These are phyloP conservation scores for Orobanche coerulescens DNA, from an alignment of 257 asterid species.

Conservation along the genomic window DNA sequence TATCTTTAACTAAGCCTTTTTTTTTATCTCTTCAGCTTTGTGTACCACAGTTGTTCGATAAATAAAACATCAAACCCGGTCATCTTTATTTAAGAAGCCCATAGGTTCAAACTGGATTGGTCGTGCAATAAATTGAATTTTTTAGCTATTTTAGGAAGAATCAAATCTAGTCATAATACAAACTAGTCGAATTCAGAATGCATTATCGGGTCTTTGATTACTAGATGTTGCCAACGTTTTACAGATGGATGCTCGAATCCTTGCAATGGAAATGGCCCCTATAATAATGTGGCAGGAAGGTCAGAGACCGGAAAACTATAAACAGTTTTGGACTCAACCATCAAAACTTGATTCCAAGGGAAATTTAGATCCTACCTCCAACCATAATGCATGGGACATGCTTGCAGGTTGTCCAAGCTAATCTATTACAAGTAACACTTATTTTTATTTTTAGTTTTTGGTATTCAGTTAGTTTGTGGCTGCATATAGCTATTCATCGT, in stretches of 20 bases:
- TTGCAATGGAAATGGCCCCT: slow-evolving; percentile 86
- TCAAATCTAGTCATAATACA: not conserved
- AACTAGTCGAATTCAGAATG: not conserved
- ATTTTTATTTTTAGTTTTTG: not conserved
- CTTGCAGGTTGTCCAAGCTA: slow-evolving; percentile 45
- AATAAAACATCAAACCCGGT: not conserved
- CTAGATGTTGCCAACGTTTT: slow-evolving; percentile 16
- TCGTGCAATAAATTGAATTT: not conserved
- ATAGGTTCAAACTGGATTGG: not conserved
- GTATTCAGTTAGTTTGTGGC: not conserved
- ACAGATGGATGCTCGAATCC: slow-evolving; percentile 92
- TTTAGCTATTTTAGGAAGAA: not conserved
- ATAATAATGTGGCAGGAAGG: slow-evolving; percentile 81
- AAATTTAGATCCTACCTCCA: slow-evolving; percentile 32
- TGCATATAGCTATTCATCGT: slow-evolving; percentile 1
- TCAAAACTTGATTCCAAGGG: slow-evolving; percentile 37
- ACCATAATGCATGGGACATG: slow-evolving; percentile 42
- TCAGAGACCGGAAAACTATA: slow-evolving; percentile 50
- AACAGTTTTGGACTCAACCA: slow-evolving; percentile 52
- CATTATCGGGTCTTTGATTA: not conserved
- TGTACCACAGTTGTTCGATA: not conserved
- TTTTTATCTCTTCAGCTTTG: not conserved
- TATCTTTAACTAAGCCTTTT: not conserved
- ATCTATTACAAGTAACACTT: not conserved
- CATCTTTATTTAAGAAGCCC: not conserved